Base-by-base conservation (phyloP, 2,329 filamentous ascomycete genomes). In the Pseudocercospora musae region DNA sequence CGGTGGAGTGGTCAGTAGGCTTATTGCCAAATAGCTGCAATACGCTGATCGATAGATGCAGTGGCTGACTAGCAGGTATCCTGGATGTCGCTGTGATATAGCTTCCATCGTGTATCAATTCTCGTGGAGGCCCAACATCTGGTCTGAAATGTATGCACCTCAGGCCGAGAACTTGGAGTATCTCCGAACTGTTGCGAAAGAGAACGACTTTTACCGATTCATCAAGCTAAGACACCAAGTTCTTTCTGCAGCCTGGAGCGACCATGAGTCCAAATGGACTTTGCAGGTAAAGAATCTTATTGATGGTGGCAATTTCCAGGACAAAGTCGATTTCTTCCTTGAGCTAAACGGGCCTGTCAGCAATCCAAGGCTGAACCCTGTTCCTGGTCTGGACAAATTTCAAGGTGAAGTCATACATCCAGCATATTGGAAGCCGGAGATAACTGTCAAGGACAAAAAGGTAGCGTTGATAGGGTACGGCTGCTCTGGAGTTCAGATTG, bases 21-120 rank as follows among this genome's bases (percentile, higher is more conserved):
- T 2, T 13, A 15, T 8, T 57, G 25, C 56, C 21, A 1, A 10
- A 21, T 10, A 23, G 11, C 31, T 25, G 18, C 2, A 13, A 10
- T 11, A 15, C 18, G 13, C 46, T 42, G 5, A 53, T 52, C 10
- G 1, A 3, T 21, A 11, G 25, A 7, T 4, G 20, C 73, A 75
- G 31, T 77, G 75, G 76, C 68, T 70, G 10, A 73, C 75, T 33
- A 76, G 75, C 61, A 64, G 68, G 29, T 75, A 75, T 58, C 72
- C 73, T 2, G 53, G 74, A 7, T 74, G 72, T 64, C 69, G 68
- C 31, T 76, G 73, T 54, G 75, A 78, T 46, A 71, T 74, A 20
- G 71, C 72, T 1, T 68, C 65, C 11, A 65, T 71, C 23, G 68
- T 70, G 15, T 76, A 77, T 59, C 73, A 74, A 49, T 76, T 72